Base-by-base conservation (phyloP, 2,329 filamentous ascomycete genomes). In the Apiospora phragmitis region DNA sequence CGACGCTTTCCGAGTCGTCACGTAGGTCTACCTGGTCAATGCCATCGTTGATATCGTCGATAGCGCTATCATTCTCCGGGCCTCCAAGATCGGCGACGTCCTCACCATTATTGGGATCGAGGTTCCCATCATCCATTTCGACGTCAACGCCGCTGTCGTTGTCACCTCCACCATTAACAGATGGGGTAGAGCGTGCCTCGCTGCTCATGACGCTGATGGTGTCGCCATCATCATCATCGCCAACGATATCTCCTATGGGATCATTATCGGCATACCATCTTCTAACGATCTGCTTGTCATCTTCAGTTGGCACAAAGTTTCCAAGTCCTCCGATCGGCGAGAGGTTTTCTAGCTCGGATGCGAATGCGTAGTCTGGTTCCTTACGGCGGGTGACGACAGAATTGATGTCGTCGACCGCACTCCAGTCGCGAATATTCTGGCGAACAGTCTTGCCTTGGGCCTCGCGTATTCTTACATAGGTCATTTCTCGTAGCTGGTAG, bases 401-500 rank as follows among this genome's bases (percentile, higher is more conserved):
- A 21, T 75, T 77, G 11, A 83, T 24, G 26, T 83, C 81, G n/a
- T 77, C 73, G 0, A 72, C 21, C 43, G 82, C 82, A 0, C 76
- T 76, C 76, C 75, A 79, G 29, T 84, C 81, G 0, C 76, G 71
- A 3, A 83, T 77, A 0, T 35, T 1, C 49, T 73, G 8, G 1
- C 74, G 72, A 4, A 69, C 2, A 1, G 69, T 24, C 1, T 62
- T 18, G 1, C 73, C 71, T 26, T 81, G 74, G 2, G 80, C 77
- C 70, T 87, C 84, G 70, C 81, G 83, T 68, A 87, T 83, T 0
- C 79, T 76, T 0, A 86, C 70, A n/a, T 75, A 76, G 0, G 76
- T 70, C 62, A 88, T 72, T 0, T 85, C 86, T 0, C 86, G 82
- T 4, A 88, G 81, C 32, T 80, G 76, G 16, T 80, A 75, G 3